phyloP scores from a whole-genome alignment of 2,329 filamentous ascomycete genomes.

The Cladosporium sp. region DNA sequence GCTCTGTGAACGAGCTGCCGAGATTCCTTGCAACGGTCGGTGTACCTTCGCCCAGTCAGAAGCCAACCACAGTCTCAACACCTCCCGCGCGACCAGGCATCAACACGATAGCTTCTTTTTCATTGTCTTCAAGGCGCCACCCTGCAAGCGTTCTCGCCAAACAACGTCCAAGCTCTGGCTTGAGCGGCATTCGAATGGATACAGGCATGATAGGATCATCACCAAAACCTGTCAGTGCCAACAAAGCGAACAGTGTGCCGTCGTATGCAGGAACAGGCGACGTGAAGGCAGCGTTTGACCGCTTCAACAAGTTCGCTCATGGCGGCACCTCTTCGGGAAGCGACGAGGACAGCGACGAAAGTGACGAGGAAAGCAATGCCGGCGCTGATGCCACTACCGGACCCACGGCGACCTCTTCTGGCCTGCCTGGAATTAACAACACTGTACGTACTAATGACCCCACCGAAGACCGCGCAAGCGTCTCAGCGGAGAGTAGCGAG shows the following conservation, averaged over 20 bases:
- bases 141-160: slow-evolving; percentile 7
- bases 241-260: slow-evolving; percentile 18
- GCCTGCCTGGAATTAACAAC: neutral
- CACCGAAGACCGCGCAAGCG: neutral
- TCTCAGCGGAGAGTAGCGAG: neutral
- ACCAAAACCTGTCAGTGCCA: slow-evolving; percentile 8
- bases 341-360: slow-evolving; percentile 12
- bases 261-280: slow-evolving; percentile 15
- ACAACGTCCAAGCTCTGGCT: neutral
- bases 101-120: slow-evolving; percentile 16
- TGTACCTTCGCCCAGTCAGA: neutral
- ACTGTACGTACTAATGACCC: neutral
- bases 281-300: slow-evolving; percentile 22
- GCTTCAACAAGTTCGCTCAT: slow-evolving; percentile 25
- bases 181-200: slow-evolving; percentile 6
- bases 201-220: slow-evolving; percentile 6
- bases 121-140: neutral
- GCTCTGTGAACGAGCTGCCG: neutral
- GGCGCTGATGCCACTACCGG: neutral
- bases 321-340: slow-evolving; percentile 22
- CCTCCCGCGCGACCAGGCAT: neutral
- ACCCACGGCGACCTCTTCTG: neutral
- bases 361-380: neutral
- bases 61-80: neutral
- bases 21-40: neutral